These are phyloP conservation scores for Ustilago tritici DNA, from an alignment of 1,284 basidiomycete genomes.

Conservation along the genomic window DNA sequence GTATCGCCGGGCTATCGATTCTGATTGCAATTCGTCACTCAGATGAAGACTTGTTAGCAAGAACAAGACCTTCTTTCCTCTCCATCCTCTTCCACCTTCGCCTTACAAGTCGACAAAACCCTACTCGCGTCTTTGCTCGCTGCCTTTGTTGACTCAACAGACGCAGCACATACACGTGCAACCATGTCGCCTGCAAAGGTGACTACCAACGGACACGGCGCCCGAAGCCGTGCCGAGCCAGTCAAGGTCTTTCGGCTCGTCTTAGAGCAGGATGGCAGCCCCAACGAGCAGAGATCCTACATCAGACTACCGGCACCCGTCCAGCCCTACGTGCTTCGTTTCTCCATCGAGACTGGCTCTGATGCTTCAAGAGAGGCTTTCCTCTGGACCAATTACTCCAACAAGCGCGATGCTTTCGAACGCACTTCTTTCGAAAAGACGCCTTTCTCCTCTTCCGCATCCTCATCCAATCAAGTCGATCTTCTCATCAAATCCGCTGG, in stretches of 20 bases:
- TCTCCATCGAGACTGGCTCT: slow-evolving; percentile 60
- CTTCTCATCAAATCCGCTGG: slow-evolving; percentile 54
- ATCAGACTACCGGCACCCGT: slow-evolving; percentile 60
- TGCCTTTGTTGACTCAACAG: background rate
- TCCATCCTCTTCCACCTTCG: background rate
- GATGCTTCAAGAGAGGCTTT: slow-evolving; percentile 51
- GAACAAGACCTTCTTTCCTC: background rate
- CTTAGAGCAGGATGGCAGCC: slow-evolving; percentile 63
- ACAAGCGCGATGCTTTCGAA: slow-evolving; percentile 77
- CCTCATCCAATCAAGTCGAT: slow-evolving; percentile 45
- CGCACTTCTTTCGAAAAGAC: slow-evolving; percentile 79
- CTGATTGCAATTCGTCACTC: background rate
- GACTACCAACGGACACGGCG: slow-evolving; percentile 30
- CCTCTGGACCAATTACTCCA: slow-evolving; percentile 61
- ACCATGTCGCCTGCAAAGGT: slow-evolving; percentile 33
- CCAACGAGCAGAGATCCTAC: slow-evolving; percentile 53
- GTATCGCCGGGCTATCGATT: slow-evolving; percentile 22
- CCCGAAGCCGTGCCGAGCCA: slow-evolving; percentile 15
- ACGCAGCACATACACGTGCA: slow-evolving; percentile 10
- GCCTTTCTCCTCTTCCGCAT: slow-evolving; percentile 27
- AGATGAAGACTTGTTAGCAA: no score
- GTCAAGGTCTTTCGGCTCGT: slow-evolving; percentile 56
- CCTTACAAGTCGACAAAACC: background rate
- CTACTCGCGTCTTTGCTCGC: slow-evolving; percentile 6
- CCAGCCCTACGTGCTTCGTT: slow-evolving; percentile 59